Base-by-base conservation (phyloP, 768 basidiomycete species). In the Kwoniella sp. region DNA sequence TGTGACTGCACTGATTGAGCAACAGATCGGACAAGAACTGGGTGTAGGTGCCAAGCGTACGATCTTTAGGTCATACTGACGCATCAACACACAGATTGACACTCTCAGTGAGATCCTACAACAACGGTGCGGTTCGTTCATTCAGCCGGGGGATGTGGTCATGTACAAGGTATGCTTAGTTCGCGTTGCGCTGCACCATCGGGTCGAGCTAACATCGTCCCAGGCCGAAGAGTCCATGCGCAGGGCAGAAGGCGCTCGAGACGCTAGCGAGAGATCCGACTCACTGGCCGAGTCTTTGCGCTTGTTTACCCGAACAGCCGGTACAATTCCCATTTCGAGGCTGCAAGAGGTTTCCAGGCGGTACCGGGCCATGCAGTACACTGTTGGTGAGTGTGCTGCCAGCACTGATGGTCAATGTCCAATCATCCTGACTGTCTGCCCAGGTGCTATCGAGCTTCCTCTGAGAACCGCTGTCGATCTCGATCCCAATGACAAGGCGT, bases 61-160 rank as follows among this genome's bases (percentile, higher is more conserved):
- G n/a, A n/a, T n/a, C n/a, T n/a, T n/a, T n/a, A n/a, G n/a, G n/a
- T n/a, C n/a, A n/a, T n/a, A n/a, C n/a, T n/a, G n/a, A n/a, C n/a
- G n/a, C n/a, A n/a, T n/a, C n/a, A n/a, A n/a, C n/a, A 22, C 19
- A 26, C 50, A 93, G 91, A 88, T 99, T 58, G 95, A 99, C 73
- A 88, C 90, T 5, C 88, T 99, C 73, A 93, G 89, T 70, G 91
- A 96, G 65, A 84, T 91, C 36, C 76, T 99, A 32, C 93, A 98
- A 69, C 84, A 88, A 64, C 81, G 90, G 70, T 99, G 95, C 62
- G 92, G 93, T 2, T 89, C 91, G 12, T 98, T 98, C 80, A 96
- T 91, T 74, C 92, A 92, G 62, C 86, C 92, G 2, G 95, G 96
- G 67, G 95, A 99, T 75, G 95, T 99, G 37, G 88, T 95, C 81